A percentile compares a stretch with the other conserved stretches of the same genome.
These are phyloP conservation scores for Graphium sp. DNA, from an alignment of 2,329 filamentous ascomycete genomes.

Conservation along the genomic window DNA sequence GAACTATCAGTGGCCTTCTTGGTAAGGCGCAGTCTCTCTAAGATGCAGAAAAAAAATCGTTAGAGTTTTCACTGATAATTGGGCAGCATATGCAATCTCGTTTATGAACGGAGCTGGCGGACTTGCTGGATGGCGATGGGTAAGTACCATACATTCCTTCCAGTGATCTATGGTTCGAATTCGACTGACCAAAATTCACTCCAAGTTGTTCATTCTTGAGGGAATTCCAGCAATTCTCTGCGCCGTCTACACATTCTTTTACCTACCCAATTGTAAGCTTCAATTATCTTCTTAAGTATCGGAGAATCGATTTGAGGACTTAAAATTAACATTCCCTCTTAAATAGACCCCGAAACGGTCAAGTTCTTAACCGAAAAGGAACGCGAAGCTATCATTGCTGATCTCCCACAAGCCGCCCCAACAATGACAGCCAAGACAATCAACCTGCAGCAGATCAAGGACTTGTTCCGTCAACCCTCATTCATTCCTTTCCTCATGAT, in stretches of 20 bases:
- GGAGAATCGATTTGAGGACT: not conserved
- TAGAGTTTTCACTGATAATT: not conserved
- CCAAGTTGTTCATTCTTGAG: conserved; percentile 11
- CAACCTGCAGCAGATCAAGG: conserved; percentile 8
- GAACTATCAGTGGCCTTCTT: conserved; percentile 13
- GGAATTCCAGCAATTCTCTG: conserved; percentile 10
- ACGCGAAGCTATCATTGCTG: conserved; percentile 7
- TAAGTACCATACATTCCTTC: conserved; percentile 3
- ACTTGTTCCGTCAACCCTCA: conserved; percentile 8
- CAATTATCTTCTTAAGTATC: not conserved
- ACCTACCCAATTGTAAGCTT: conserved; percentile 10
- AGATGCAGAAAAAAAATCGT: too few relatives aligned
- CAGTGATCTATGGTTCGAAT: not conserved
- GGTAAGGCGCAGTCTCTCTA: conserved; percentile 2
- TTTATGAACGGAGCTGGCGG: conserved; percentile 11
- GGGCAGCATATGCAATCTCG: conserved; percentile 10
- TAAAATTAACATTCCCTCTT: not conserved
- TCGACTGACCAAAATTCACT: not conserved
- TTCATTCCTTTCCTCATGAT: conserved; percentile 11
- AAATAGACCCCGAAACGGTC: conserved; percentile 10
- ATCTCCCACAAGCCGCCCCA: conserved; percentile 10
- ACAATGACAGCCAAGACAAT: conserved; percentile 9
- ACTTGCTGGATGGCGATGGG: conserved; percentile 12
- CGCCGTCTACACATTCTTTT: conserved; percentile 10
- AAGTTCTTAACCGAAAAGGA: conserved; percentile 9